Base-by-base conservation (phyloP, 176 grass and related monocot genomes). In the Areca catechu region DNA sequence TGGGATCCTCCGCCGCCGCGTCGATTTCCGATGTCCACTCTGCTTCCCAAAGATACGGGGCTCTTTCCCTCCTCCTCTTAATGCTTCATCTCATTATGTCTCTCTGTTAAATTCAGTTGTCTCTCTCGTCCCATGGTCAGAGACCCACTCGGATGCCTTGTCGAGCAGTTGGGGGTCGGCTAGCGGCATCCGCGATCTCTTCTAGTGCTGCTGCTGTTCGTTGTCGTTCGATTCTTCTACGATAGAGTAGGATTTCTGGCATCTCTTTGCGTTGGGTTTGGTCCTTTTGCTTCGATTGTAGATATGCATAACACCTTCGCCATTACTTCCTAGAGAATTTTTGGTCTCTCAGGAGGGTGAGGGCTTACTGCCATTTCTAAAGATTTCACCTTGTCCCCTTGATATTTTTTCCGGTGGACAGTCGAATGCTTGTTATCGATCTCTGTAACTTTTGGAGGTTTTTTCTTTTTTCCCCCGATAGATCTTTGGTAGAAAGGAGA, bases 101-200 rank as follows among this genome's bases (percentile, higher is more conserved):
- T 54, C 18, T 50, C 7, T 30, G 5, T 17, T 15, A 19, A 25
- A 12, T 28, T 21, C 19, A 21, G 60, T 61, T 19, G n/a, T 22
- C 10, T 21, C 14, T 58, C 24, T 72, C 21, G 14, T 27, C 57
- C 49, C 49, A 72, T 72, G 69, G 54, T 76, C 65, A 17, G 55
- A 61, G 43, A 29, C 19, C 34, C 52, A 15, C 51, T 56, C 9
- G 58, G 50, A 15, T 55, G 34, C 59, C 53, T 25, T 53, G 64
- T 61, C 12, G 68, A 58, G 73, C 63, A 76, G 52, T 68, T 50
- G 4, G 73, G 62, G 54, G 22, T 76, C 65, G 73, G 73, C 50
- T 76, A 28, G 18, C 18, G 18, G 43, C n/a, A 3, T 58, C 1
- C 34, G 9, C 10, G 34, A 12, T 16, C 12, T 56, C 56, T 25